Percentiles rank a stretch among this genome's conserved stretches.
These are phyloP conservation scores for Acanthamoeba sp. DNA, from an alignment of 208 protist genomes.

Conservation along the genomic window DNA sequence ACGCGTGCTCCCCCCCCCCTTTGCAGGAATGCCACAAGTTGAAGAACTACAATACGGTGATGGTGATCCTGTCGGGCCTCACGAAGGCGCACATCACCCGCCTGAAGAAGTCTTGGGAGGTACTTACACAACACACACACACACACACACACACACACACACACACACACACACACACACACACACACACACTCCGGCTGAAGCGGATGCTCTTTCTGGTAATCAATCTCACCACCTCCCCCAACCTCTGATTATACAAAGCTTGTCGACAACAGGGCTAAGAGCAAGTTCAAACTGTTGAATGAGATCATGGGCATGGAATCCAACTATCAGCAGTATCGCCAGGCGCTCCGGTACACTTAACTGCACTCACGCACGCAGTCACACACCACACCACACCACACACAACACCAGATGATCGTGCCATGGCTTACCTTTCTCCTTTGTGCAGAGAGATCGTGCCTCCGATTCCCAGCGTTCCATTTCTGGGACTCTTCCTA, in stretches of 20 bases:
- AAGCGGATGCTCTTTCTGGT: too few relatives aligned
- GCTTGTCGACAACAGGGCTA: constrained; percentile 1
- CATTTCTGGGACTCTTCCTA: constrained; percentile 60
- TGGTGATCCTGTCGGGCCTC: constrained; percentile 50
- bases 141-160: too few relatives aligned
- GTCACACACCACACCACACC: too few relatives aligned
- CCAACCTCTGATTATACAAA: too few relatives aligned
- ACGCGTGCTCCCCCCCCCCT: not conserved
- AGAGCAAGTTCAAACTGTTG: constrained; percentile 8
- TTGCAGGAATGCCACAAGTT: constrained; percentile 28
- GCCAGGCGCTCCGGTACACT: not conserved
- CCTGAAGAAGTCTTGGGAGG: constrained; percentile 62
- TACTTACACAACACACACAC: too few relatives aligned
- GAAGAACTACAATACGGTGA: constrained; percentile 51
- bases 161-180: too few relatives aligned
- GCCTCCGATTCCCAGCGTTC: constrained; percentile 6
- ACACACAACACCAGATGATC: too few relatives aligned
- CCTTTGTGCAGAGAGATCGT: not conserved
- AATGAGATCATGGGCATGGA: constrained; percentile 56
- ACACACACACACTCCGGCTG: too few relatives aligned
- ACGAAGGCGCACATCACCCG: constrained; percentile 38
- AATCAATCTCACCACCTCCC: too few relatives aligned
- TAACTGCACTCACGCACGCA: not conserved
- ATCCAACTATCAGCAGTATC: constrained; percentile 42
- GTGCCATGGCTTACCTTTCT: not conserved